Base-by-base conservation (phyloP, 2,329 filamentous ascomycete species). In the Fusarium siculi region DNA sequence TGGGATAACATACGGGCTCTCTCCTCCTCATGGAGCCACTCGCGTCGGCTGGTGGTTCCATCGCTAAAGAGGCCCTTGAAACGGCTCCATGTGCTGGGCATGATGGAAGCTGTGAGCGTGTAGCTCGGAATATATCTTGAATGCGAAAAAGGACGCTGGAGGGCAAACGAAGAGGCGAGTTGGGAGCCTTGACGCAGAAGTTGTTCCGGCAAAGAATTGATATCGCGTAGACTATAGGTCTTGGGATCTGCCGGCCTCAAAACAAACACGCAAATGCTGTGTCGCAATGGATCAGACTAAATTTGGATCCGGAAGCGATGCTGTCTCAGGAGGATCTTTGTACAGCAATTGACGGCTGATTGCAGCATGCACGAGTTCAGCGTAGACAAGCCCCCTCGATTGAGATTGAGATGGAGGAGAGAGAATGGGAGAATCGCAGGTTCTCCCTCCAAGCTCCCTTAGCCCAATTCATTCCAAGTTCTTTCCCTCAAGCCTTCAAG, bases 1-100 rank as follows among this genome's bases (percentile, higher is more conserved):
- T 28, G n/a, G 32, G 42, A 40, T 75, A 49, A 81, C 85, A 79
- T 76, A 86, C 85, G 79, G 63, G 85, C 82, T 71, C 81, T 81
- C 67, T 84, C 83, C 55, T 86, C 84, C 70, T 86, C 83, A 28
- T 82, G 81, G 52, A 85, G 75, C 75, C 83, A 83, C 32, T 80
- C 79, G 56, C 81, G 81, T 16, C 77, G 78, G 40, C 56, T 64
- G 40, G 75, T 63, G 65, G 66, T 75, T 19, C 68, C 73, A 58
- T 76, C 68, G 34, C 76, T 76, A 49, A 83, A 76, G 49, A 81
- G 62, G 54, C 77, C 74, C 68, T 79, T 81, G 70, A 80, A 66
- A 49, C 77, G 78, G 30, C 66, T 73, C 81, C 80, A 82, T 56
- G 76, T 69, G 47, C 58, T 57, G 32, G 56, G 43, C 77, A 78